Percentiles rank a stretch among this genome's conserved stretches.
phyloP scores from a whole-genome alignment of 495 filamentous ascomycete genomes.

The Echria macrotheca region DNA sequence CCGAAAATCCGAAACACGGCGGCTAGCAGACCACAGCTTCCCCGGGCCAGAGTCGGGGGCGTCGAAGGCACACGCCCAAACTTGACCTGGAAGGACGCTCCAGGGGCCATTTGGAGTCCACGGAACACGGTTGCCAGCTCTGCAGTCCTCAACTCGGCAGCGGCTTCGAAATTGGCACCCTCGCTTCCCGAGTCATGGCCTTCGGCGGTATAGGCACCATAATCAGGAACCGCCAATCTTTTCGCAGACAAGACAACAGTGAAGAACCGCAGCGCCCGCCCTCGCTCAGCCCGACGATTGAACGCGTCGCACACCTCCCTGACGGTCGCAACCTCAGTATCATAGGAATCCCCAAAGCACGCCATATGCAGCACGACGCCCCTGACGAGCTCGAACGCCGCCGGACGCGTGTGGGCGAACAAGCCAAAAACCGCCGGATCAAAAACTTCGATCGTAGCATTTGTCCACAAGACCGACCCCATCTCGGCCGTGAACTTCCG shows the following conservation, averaged over 20 bases:
- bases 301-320: not conserved
- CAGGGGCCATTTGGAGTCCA: not conserved
- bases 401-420: not conserved
- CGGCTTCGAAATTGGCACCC: not conserved
- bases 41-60: too few species aligned
- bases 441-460: not conserved
- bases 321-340: not conserved
- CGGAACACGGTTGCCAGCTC: conserved; percentile 1
- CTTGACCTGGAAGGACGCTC: not conserved
- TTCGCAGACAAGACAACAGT: not conserved
- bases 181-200: not conserved
- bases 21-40: too few species aligned
- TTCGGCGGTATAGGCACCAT: not conserved
- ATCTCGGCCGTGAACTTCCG: not conserved
- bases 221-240: not conserved
- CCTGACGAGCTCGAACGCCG: not conserved
- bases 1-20: too few species aligned
- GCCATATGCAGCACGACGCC: not conserved
- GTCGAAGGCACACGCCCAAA: not conserved
- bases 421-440: not conserved
- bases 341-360: not conserved
- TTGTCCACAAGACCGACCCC: not conserved
- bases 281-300: not conserved
- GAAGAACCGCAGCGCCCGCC: not conserved
- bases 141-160: not conserved